Percentiles rank a stretch among this genome's conserved stretches.
Conservation (phyloP, 2,329 filamentous ascomycete species). For the Alternaria burnsii region DNA sequence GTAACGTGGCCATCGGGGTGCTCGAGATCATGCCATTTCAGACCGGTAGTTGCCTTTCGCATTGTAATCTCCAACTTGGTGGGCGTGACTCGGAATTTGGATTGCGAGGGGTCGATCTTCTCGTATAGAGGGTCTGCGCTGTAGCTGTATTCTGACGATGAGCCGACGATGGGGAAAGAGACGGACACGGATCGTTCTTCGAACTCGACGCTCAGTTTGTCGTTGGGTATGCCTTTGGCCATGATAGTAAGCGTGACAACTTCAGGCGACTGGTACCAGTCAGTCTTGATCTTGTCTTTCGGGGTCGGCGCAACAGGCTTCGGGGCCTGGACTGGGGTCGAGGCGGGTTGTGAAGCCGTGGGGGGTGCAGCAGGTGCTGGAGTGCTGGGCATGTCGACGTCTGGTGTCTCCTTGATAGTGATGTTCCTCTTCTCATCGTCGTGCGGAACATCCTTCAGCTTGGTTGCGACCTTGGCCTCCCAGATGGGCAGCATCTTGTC, state of each 20-base stretch:
- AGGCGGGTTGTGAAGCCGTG: conserved; percentile 4
- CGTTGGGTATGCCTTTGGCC: conserved; percentile 69
- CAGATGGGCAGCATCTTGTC: conserved; percentile 65
- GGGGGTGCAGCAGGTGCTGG: conserved; percentile 28
- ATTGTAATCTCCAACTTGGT: conserved; percentile 83
- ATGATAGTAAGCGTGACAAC: conserved; percentile 70
- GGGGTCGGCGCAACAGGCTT: conserved; percentile 52
- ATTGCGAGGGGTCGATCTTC: conserved; percentile 68
- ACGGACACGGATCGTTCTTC: conserved; percentile 61
- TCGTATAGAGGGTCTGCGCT: conserved; percentile 73
- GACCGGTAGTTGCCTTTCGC: conserved; percentile 69
- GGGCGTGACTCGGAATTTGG: conserved; percentile 71
- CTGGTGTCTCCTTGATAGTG: conserved; percentile 61
- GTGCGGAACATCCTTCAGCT: conserved; percentile 60
- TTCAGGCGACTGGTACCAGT: conserved; percentile 73
- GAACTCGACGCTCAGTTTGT: conserved; percentile 63
- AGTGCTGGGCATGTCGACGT: conserved; percentile 56
- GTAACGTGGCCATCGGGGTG: conserved; percentile 30
- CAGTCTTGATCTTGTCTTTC: conserved; percentile 69
- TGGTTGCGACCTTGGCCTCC: conserved; percentile 63
- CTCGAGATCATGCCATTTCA: conserved; percentile 74
- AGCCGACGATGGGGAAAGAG: conserved; percentile 64
- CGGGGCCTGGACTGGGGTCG: conserved; percentile 32
- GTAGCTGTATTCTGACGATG: conserved; percentile 65
- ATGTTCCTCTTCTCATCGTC: conserved; percentile 56